phyloP scores from a whole-genome alignment of 1,284 basidiomycete species.

The Somion occarium region DNA sequence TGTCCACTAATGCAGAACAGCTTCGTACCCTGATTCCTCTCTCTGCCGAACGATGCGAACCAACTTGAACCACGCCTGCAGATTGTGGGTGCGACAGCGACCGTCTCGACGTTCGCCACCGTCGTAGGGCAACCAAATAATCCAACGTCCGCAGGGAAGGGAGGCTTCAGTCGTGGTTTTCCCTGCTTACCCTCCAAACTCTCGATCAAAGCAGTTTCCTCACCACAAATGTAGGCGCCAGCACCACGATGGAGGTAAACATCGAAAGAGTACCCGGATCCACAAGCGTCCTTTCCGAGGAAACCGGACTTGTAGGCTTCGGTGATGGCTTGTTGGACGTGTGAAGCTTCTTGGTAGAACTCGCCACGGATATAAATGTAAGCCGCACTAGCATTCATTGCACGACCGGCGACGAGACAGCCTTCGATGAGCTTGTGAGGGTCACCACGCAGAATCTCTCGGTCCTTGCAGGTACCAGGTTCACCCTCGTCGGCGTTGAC shows the following conservation, averaged over 20 bases:
- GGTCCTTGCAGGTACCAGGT: conserved; percentile 98
- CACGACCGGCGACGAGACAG: conserved; percentile 95
- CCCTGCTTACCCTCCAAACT: conserved; percentile 97
- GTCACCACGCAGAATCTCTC: conserved; percentile 96
- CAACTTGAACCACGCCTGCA: conserved; percentile 88
- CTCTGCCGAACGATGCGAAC: conserved; percentile 92
- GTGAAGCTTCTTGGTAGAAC: conserved; percentile 93
- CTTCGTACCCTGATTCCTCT: conserved; percentile 95
- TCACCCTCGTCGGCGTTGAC: conserved; percentile 99
- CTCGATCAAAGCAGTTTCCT: conserved; percentile 98
- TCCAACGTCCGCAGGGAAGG: conserved; percentile 97
- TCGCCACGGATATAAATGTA: conserved; percentile 99
- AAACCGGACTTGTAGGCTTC: conserved; percentile 94
- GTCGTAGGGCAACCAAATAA: conserved; percentile 96
- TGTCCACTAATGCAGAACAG: conserved; percentile 95
- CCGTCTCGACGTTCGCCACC: conserved; percentile 98
- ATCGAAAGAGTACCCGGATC: conserved; percentile 91
- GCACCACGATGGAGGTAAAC: conserved; percentile 97
- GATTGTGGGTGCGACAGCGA: conserved; percentile 96
- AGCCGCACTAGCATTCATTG: conserved; percentile 96
- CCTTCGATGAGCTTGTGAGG: conserved; percentile 98
- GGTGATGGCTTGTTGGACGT: conserved; percentile 91
- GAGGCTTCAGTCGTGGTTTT: conserved; percentile 97
- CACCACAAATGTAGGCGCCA: conserved; percentile 98
- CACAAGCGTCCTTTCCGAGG: conserved; percentile 91